These are phyloP conservation scores for Talaromyces wortmannii DNA, from an alignment of 495 filamentous ascomycete genomes.

Conservation along the genomic window DNA sequence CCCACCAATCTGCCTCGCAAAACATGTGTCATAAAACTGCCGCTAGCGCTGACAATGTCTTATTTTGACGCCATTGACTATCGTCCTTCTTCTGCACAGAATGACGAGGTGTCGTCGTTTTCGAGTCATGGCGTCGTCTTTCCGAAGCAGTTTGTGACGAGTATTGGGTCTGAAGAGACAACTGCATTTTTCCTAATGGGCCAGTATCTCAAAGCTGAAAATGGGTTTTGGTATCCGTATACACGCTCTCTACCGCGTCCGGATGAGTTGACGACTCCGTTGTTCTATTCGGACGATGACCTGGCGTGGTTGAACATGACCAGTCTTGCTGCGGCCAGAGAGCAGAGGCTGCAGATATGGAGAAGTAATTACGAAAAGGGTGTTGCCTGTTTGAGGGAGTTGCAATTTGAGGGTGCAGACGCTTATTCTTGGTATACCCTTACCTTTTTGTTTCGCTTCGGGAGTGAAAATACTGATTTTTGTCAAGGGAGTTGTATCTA, in stretches of 20 bases:
- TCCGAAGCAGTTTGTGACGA: slow-evolving; percentile 26
- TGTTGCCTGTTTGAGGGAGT: slow-evolving; percentile 23
- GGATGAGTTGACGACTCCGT: slow-evolving; percentile 45
- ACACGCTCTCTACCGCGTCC: slow-evolving; percentile 48
- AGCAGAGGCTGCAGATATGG: slow-evolving; percentile 36
- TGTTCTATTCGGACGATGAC: slow-evolving; percentile 51
- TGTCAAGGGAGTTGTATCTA: slow-evolving; percentile 53
- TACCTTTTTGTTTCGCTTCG: neutral
- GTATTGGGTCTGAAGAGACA: slow-evolving; percentile 28
- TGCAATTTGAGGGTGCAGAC: slow-evolving; percentile 21
- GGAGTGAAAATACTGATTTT: neutral
- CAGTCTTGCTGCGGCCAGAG: slow-evolving; percentile 44
- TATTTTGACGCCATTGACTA: slow-evolving; percentile 43
- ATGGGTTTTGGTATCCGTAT: slow-evolving; percentile 60
- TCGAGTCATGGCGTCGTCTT: slow-evolving; percentile 26
- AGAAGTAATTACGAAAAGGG: slow-evolving; percentile 41
- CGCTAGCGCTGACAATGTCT: slow-evolving; percentile 40
- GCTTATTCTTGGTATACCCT: slow-evolving; percentile 36
- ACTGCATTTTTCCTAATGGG: slow-evolving; percentile 50
- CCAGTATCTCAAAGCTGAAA: slow-evolving; percentile 39
- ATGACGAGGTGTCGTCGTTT: slow-evolving; percentile 16
- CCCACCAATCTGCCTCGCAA: slow-evolving; percentile 15
- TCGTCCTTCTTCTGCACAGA: slow-evolving; percentile 4
- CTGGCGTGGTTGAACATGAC: slow-evolving; percentile 52
- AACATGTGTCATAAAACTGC: slow-evolving; percentile 36